Conservation (phyloP, 1,284 basidiomycete species). For the Sporisorium graminicola region DNA sequence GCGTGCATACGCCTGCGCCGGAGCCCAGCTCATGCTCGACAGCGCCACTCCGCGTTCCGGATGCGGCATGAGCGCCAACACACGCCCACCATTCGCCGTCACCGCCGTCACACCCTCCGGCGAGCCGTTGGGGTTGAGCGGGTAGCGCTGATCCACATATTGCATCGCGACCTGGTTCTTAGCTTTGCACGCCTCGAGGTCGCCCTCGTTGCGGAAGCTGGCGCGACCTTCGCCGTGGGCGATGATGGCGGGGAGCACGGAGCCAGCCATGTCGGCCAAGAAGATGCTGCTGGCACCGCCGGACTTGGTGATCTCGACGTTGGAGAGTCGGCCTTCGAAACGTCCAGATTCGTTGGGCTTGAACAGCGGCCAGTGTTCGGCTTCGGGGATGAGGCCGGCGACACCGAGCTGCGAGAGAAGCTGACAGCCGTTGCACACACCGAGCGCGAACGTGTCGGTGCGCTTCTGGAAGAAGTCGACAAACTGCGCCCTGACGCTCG, state of each 20-base stretch:
- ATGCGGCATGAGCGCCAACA: constrained; percentile 93
- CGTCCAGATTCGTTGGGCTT: constrained; percentile 88
- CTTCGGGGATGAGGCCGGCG: constrained; percentile 82
- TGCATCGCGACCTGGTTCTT: constrained; percentile 55
- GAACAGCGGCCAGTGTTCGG: constrained; percentile 88
- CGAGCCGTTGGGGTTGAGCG: constrained; percentile 89
- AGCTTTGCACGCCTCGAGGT: constrained; percentile 33
- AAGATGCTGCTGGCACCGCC: constrained; percentile 78
- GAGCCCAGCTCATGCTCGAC: constrained; percentile 69
- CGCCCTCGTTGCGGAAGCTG: constrained; percentile 73
- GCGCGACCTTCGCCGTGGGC: constrained; percentile 96
- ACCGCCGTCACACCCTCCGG: constrained; percentile 88
- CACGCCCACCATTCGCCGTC: constrained; percentile 84
- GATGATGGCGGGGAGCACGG: constrained; percentile 88
- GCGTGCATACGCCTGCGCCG: constrained; percentile 31
- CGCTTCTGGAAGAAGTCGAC: constrained; percentile 80
- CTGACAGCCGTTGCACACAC: constrained; percentile 98
- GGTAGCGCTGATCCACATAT: constrained; percentile 64
- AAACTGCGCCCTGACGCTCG: constrained; percentile 81
- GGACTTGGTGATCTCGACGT: constrained; percentile 79
- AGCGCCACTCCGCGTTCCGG: constrained; percentile 69
- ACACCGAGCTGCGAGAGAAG: constrained; percentile 86
- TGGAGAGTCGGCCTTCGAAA: constrained; percentile 88
- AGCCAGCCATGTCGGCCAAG: constrained; percentile 86
- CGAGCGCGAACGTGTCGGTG: constrained; percentile 86